These are phyloP conservation scores for Alternaria sp. DNA, from an alignment of 2,329 filamentous ascomycete genomes.

Conservation along the genomic window DNA sequence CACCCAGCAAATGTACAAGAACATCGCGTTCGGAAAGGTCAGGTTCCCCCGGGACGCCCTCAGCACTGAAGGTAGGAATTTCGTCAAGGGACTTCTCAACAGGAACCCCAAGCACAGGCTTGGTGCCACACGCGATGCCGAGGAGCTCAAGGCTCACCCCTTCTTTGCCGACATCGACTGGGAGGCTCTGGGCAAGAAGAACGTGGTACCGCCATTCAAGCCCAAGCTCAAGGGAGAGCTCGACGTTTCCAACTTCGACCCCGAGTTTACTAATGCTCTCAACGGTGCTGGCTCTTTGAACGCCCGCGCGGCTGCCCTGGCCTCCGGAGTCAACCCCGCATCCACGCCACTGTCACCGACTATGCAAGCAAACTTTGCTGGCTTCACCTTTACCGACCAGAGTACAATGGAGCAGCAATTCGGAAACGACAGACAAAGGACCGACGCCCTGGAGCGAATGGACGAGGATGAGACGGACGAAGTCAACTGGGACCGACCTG, in stretches of 20 bases:
- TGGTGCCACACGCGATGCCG: constrained; percentile 87
- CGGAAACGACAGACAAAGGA: constrained; percentile 41
- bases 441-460: constrained; percentile 52
- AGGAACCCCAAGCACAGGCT: constrained; percentile 95
- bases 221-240: constrained; percentile 95
- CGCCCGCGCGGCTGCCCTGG: constrained; percentile 84
- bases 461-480: constrained; percentile 53
- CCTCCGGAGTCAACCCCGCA: constrained; percentile 78
- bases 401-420: constrained; percentile 90
- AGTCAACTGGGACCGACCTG: constrained; percentile 50
- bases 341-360: constrained; percentile 93
- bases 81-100: constrained; percentile 96
- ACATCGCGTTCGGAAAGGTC: constrained; percentile 98
- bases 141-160: constrained; percentile 90
- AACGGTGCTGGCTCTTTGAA: constrained; percentile 87
- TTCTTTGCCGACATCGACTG: constrained; percentile 97
- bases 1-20: constrained; percentile 99
- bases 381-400: constrained; percentile 99
- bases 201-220: constrained; percentile 95
- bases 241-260: constrained; percentile 97
- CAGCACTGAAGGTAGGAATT: constrained; percentile 93
- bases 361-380: constrained; percentile 97
- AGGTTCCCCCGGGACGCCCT: constrained; percentile 93
- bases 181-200: constrained; percentile 85
- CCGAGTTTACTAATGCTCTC: constrained; percentile 95